Evolutionary conservation across 2,329 filamentous ascomycete species (phyloP).

Genomic region (Dryadomyces quercus-mongolicae): DNA sequence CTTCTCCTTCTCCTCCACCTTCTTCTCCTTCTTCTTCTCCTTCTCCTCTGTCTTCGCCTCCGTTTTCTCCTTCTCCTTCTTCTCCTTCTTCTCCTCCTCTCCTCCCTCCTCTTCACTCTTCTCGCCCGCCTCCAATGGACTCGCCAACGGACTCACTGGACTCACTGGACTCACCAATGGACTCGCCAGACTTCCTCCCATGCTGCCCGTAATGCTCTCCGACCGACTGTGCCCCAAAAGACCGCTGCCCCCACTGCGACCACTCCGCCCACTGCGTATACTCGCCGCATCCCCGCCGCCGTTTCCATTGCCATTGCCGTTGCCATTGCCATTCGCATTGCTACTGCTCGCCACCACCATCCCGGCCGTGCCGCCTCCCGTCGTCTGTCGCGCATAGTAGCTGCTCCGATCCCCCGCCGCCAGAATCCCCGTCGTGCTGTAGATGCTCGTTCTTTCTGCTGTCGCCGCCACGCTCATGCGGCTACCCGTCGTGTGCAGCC

Average conservation of each 20-base stretch:
- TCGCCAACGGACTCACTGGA: conserved; percentile 36
- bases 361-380: background rate
- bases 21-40: background rate
- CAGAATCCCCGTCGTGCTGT: conserved; percentile 60
- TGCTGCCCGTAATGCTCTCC: conserved; percentile 71
- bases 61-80: background rate
- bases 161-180: conserved; percentile 38
- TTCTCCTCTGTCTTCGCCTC: background rate
- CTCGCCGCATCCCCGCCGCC: conserved; percentile 48
- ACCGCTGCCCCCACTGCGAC: conserved; percentile 72
- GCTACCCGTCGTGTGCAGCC: conserved; percentile 36
- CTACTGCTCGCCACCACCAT: conserved; percentile 19
- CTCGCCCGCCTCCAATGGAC: conserved; percentile 21
- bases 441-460: conserved; percentile 64
- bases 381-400: conserved; percentile 45
- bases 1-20: too few species aligned
- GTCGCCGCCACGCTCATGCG: conserved; percentile 14
- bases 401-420: conserved; percentile 61
- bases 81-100: background rate
- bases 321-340: conserved; percentile 25
- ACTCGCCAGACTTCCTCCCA: conserved; percentile 51
- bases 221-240: conserved; percentile 64
- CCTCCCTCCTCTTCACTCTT: background rate
- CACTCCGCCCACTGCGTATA: conserved; percentile 69
- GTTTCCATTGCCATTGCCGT: background rate